These are phyloP conservation scores for Kluyveromyces lactis DNA, from an alignment of 805 yeast species.

Conservation along the genomic window DNA sequence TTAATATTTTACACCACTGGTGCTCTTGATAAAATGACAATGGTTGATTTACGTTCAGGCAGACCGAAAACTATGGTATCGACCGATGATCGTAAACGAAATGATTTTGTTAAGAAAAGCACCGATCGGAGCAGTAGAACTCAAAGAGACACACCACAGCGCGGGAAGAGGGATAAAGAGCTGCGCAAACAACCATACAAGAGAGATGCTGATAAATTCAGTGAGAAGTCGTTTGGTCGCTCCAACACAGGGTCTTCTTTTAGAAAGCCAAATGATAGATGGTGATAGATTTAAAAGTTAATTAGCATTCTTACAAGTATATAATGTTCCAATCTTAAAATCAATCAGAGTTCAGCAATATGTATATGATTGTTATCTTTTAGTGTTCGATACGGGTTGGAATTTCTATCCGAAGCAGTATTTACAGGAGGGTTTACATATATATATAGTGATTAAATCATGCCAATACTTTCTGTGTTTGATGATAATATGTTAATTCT, in stretches of 20 bases:
- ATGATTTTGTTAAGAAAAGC: background rate
- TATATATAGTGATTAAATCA: too few species aligned
- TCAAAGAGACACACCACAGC: background rate
- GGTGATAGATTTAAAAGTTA: background rate
- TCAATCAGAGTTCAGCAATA: too few species aligned
- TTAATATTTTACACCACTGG: background rate
- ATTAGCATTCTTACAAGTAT: background rate
- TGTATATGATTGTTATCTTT: too few species aligned
- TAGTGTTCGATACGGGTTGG: background rate
- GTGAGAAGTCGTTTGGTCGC: constrained; percentile 1
- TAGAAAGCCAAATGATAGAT: background rate
- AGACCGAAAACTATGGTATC: background rate
- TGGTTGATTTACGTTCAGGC: background rate
- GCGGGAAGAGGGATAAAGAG: background rate
- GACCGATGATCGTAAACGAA: background rate
- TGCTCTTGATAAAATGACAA: background rate
- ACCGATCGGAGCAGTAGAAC: background rate
- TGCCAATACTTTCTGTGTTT: too few species aligned
- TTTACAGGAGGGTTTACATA: constrained; percentile 6
- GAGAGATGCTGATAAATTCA: constrained; percentile 1
- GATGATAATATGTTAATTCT: constrained; percentile 10
- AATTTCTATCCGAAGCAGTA: constrained; percentile 2
- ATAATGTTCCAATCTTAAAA: too few species aligned
- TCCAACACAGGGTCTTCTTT: background rate
- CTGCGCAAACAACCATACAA: background rate